Percentiles rank a stretch among this genome's conserved stretches.
phyloP scores from a whole-genome alignment of 768 basidiomycete species.

The Sistotremastrum niveocremeum region DNA sequence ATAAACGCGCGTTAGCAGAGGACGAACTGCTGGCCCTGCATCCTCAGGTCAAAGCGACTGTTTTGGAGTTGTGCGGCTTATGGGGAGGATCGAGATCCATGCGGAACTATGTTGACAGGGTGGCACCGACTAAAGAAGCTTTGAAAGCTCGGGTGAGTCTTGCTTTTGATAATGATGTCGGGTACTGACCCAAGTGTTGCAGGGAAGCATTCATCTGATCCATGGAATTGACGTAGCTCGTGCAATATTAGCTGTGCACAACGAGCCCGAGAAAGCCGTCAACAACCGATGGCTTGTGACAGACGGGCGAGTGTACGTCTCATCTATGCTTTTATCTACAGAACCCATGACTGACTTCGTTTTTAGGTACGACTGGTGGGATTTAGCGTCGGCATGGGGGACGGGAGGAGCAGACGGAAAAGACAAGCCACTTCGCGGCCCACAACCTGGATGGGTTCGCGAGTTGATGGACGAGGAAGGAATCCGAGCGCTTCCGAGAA shows the following conservation, averaged over 20 bases:
- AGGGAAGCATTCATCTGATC: slow-evolving; percentile 49
- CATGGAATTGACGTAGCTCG: slow-evolving; percentile 49
- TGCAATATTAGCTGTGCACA: slow-evolving; percentile 44
- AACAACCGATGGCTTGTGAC: slow-evolving; percentile 46
- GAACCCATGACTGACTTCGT: no score
- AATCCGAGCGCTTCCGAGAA: slow-evolving; percentile 38
- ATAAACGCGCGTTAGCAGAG: slow-evolving; percentile 37
- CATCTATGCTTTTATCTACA: no score
- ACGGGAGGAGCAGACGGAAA: slow-evolving; percentile 8
- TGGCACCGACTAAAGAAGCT: slow-evolving; percentile 44
- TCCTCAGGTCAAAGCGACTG: slow-evolving; percentile 18
- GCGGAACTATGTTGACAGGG: slow-evolving; percentile 36
- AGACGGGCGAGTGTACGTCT: slow-evolving; percentile 34
- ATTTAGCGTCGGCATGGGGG: slow-evolving; percentile 45
- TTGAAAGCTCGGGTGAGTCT: slow-evolving; percentile 14
- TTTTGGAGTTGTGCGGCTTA: slow-evolving; percentile 48
- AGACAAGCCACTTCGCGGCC: slow-evolving; percentile 15
- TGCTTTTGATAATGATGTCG: background rate
- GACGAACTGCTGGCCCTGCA: slow-evolving; percentile 37
- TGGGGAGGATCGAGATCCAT: slow-evolving; percentile 43
- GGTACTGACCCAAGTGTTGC: background rate
- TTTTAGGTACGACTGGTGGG: slow-evolving; percentile 42
- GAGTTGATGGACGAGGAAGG: slow-evolving; percentile 42
- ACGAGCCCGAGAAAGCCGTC: slow-evolving; percentile 25
- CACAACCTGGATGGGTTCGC: slow-evolving; percentile 38